These are phyloP conservation scores for Penicillium aurantiogriseum DNA, from an alignment of 2,329 filamentous ascomycete species.

Conservation along the genomic window DNA sequence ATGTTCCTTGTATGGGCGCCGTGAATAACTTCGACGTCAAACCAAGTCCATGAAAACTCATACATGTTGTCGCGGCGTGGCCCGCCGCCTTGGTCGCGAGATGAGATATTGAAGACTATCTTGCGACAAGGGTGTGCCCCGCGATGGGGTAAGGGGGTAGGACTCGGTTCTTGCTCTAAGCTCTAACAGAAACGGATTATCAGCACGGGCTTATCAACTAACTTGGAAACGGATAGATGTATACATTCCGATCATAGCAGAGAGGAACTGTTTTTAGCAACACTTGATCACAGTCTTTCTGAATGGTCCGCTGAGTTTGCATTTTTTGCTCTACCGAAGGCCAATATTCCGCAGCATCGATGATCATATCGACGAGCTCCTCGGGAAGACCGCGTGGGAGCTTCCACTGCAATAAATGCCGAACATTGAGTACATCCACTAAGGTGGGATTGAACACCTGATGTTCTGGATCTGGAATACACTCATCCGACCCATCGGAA, in stretches of 20 bases:
- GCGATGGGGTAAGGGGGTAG: constrained; percentile 34
- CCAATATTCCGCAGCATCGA: constrained; percentile 42
- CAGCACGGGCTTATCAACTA: constrained; percentile 8
- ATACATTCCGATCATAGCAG: constrained; percentile 35
- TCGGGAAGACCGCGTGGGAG: constrained; percentile 27
- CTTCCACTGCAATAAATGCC: constrained; percentile 34
- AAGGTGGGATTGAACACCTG: constrained; percentile 29
- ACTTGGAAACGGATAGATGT: constrained; percentile 1
- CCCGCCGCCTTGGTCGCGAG: constrained; percentile 39
- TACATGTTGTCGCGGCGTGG: constrained; percentile 24
- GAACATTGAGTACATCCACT: constrained; percentile 35
- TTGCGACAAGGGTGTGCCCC: constrained; percentile 40
- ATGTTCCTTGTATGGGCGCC: constrained; percentile 23
- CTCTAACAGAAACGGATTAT: constrained; percentile 8
- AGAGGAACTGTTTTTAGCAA: constrained; percentile 37
- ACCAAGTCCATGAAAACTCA: constrained; percentile 39
- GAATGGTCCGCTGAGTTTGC: constrained; percentile 21
- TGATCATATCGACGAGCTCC: constrained; percentile 42
- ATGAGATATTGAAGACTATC: constrained; percentile 36
- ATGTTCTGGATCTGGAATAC: not conserved
- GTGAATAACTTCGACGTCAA: constrained; percentile 36
- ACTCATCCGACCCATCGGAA: not conserved
- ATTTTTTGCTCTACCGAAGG: constrained; percentile 25
- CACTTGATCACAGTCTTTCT: constrained; percentile 35
- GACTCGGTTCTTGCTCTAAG: constrained; percentile 15